Evolutionary conservation across 2,329 filamentous ascomycete species (phyloP), one percentile per base, ranked within the genome.

Genomic region (Lecanicillium sp.): DNA sequence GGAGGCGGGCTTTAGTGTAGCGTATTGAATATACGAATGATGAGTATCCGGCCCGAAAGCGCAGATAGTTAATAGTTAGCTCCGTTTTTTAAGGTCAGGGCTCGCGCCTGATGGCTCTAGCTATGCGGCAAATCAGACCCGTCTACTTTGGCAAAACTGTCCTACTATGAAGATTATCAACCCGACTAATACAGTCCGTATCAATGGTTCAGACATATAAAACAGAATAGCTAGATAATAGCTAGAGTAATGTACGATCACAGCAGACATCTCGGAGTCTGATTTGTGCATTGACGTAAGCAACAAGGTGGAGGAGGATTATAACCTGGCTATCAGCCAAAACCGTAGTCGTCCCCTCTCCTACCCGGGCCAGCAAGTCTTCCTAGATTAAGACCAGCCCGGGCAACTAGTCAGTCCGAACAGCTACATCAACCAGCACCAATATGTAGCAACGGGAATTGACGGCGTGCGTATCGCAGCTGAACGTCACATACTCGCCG

Each of bases 131-230:
- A 80, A 84, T 62, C 81, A 84, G 55, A 91, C 86, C 1, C 80
- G 86, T 6, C 71, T 42, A 4, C 76, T 81, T 20, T 94, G 88
- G 87, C 85, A 91, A 62, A 94, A 94, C 70, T 90, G 87, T 69
- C 88, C 87, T 0, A 74, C 78, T 3, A 17, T 42, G 14, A 15
- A 11, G 8, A 23, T 42, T 3, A 0, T 85, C 24, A 90, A 91
- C 67, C 83, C 91, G 61, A 82, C 87, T 2, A 91, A 90, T 64
- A 76, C 83, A 20, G 81, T 80, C 51, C 79, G 84, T 20, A 71
- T 81, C 61, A 79, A 86, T 47, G 79, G 79, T 12, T 79, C 83
- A 4, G 66, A 79, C 6, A 76, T 72, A 1, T 72, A 69, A 55
- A 83, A 82, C 56, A 84, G n/a, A n/a, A n/a, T n/a, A n/a, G n/a